Percentiles rank a stretch among this genome's conserved stretches.
Conservation (phyloP, 768 basidiomycete species). For the Lactifluus rugatus region DNA sequence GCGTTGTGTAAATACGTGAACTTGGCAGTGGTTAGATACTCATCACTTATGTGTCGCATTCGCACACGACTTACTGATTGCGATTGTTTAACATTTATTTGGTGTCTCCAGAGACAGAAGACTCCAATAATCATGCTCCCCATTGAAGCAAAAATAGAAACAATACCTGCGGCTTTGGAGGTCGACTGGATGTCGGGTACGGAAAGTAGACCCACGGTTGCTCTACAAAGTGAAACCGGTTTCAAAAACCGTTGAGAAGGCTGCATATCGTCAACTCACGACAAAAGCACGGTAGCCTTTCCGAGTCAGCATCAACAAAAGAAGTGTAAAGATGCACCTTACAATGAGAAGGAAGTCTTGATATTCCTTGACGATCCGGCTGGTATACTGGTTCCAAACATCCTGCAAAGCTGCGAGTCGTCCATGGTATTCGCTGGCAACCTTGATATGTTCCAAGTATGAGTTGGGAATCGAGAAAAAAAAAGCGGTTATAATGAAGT, state of each 20-base stretch:
- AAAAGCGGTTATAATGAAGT: constrained; percentile 32
- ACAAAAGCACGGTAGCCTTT: constrained; percentile 45
- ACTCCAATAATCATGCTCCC: constrained; percentile 47
- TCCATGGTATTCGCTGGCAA: constrained; percentile 40
- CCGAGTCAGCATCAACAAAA: not conserved
- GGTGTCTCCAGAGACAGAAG: constrained; percentile 49
- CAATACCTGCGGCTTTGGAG: constrained; percentile 28
- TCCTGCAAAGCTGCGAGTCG: constrained; percentile 38
- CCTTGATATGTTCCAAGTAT: constrained; percentile 41
- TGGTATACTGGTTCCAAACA: constrained; percentile 42
- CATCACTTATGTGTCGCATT: not conserved
- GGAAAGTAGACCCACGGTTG: constrained; percentile 41
- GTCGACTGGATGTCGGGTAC: constrained; percentile 32
- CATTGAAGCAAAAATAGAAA: constrained; percentile 42
- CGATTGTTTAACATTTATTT: constrained; percentile 35
- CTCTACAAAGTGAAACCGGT: constrained; percentile 25
- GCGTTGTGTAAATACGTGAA: constrained; percentile 48
- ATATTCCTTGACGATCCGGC: constrained; percentile 44
- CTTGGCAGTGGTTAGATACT: constrained; percentile 22
- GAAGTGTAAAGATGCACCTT: constrained; percentile 19
- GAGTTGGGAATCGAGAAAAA: constrained; percentile 47
- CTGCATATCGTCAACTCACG: constrained; percentile 27
- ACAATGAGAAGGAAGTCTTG: constrained; percentile 49
- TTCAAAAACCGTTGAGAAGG: not conserved
- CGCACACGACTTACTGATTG: constrained; percentile 30